phyloP scores from a whole-genome alignment of 208 protist genomes.

The Leishmania mexicana region DNA sequence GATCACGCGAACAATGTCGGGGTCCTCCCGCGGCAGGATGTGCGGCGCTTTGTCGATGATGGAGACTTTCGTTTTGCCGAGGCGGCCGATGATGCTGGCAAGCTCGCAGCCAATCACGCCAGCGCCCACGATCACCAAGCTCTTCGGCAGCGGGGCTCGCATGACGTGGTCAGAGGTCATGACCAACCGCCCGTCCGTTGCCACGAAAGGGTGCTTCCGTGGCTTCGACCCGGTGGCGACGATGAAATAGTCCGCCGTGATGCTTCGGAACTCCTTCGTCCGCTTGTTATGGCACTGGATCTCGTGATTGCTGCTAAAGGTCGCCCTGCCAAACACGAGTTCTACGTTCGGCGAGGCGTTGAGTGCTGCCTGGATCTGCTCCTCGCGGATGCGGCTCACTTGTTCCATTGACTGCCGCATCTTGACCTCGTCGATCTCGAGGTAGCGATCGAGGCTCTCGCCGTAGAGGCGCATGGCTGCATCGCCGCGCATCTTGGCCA shows the following conservation, averaged over 20 bases:
- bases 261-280: constrained; percentile 48
- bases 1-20: constrained; percentile 56
- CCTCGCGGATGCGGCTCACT: constrained; percentile 54
- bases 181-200: constrained; percentile 51
- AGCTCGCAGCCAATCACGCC: constrained; percentile 83
- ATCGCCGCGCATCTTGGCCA: constrained; percentile 44
- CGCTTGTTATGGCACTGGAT: constrained; percentile 57
- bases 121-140: constrained; percentile 76
- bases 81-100: constrained; percentile 63
- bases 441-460: constrained; percentile 36
- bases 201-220: constrained; percentile 57
- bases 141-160: constrained; percentile 61
- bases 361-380: constrained; percentile 52
- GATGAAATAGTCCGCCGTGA: constrained; percentile 80
- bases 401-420: constrained; percentile 50
- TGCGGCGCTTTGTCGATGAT: constrained; percentile 70
- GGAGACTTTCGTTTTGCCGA: constrained; percentile 76
- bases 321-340: constrained; percentile 59
- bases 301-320: constrained; percentile 53
- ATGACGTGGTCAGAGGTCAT: constrained; percentile 81
- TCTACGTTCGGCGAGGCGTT: constrained; percentile 42
- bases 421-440: constrained; percentile 59
- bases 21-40: constrained; percentile 75
- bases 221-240: constrained; percentile 77
- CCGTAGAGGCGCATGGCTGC: constrained; percentile 55